Percentiles rank a stretch among this genome's conserved stretches.
Conservation (phyloP, 345 rosid genomes). For the Populus pruinosa region DNA sequence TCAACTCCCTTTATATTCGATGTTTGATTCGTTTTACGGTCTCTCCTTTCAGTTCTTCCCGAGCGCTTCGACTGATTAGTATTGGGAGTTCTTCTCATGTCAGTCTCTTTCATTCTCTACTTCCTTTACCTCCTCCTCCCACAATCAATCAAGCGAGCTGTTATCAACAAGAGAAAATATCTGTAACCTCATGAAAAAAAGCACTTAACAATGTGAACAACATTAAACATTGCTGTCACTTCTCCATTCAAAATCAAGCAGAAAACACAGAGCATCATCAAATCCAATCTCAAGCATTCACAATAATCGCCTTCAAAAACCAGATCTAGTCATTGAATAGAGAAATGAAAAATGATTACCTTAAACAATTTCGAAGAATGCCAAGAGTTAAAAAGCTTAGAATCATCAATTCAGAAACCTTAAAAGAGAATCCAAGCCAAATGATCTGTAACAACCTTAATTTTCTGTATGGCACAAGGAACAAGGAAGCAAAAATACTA, state of each 20-base stretch:
- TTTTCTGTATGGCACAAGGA: too few relatives aligned
- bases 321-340: not conserved
- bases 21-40: conserved; percentile 38
- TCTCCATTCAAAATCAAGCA: not conserved
- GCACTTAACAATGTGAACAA: not conserved
- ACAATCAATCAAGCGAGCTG: conserved; percentile 10
- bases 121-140: conserved; percentile 15
- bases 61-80: conserved; percentile 51
- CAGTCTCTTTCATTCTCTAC: conserved; percentile 42
- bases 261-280: not conserved
- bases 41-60: conserved; percentile 49
- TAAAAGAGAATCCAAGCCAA: too few relatives aligned
- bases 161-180: conserved; percentile 6
- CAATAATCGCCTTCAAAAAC: not conserved
- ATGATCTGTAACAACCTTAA: too few relatives aligned
- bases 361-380: too few relatives aligned
- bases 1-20: conserved; percentile 41
- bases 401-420: too few relatives aligned
- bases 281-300: not conserved
- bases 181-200: not conserved
- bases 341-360: too few relatives aligned
- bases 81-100: conserved; percentile 52
- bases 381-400: too few relatives aligned
- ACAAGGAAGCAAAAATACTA: too few relatives aligned
- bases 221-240: too few relatives aligned